phyloP scores from a whole-genome alignment of 1,284 basidiomycete genomes.

The Ustilago nuda region DNA sequence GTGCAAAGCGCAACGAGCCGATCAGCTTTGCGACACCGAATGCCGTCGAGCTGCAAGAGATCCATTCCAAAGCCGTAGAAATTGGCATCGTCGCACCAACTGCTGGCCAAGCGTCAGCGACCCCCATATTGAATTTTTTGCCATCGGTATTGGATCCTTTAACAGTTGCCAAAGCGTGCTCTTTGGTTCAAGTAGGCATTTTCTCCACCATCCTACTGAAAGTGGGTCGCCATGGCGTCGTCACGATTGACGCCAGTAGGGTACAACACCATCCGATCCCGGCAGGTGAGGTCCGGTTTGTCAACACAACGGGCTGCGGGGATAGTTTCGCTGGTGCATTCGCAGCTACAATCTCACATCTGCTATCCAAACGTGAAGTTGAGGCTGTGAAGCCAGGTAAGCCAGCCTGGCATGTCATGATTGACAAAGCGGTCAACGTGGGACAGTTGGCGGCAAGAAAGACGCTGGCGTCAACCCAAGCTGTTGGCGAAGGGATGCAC shows the following conservation, averaged over 20 bases:
- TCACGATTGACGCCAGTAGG: conserved; percentile 17
- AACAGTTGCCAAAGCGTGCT: conserved; percentile 7
- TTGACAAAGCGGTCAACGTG: conserved; percentile 26
- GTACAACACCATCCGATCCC: conserved; percentile 44
- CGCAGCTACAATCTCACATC: conserved; percentile 37
- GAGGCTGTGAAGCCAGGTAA: not conserved
- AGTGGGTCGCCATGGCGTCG: conserved; percentile 42
- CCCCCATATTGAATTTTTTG: not conserved
- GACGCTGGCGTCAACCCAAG: conserved; percentile 31
- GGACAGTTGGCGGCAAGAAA: conserved; percentile 44
- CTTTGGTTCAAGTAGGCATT: conserved; percentile 15
- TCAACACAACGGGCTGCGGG: conserved; percentile 67
- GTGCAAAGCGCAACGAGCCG: not conserved
- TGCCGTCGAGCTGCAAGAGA: conserved; percentile 39
- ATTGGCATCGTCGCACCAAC: conserved; percentile 12
- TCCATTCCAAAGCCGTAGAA: conserved; percentile 16
- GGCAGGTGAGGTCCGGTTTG: conserved; percentile 14
- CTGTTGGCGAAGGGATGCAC: conserved; percentile 38
- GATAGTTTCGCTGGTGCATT: conserved; percentile 66
- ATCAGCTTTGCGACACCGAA: conserved; percentile 52
- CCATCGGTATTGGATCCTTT: conserved; percentile 1
- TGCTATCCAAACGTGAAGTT: not conserved
- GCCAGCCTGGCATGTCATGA: not conserved
- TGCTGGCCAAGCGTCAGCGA: not conserved
- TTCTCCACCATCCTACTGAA: conserved; percentile 50